Base-by-base conservation (phyloP, 1,284 basidiomycete genomes). In the Rhodofomes roseus region DNA sequence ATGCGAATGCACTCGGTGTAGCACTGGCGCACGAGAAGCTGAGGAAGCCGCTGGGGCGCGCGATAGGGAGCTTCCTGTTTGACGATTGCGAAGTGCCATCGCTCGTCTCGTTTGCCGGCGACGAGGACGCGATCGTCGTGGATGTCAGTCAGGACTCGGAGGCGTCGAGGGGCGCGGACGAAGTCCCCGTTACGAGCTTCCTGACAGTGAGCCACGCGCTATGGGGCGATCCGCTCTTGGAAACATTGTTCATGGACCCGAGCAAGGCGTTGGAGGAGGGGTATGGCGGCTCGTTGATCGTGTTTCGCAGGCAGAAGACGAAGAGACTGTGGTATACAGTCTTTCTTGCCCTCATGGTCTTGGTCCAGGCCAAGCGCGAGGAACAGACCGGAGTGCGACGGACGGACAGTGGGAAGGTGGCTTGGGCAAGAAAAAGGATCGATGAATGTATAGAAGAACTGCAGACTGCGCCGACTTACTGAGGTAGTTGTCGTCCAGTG, bases 151-250 rank as follows among this genome's bases (percentile, higher is more conserved):
- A 73, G 37, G 31, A 34, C n/a, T n/a, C n/a, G n/a, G 65, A 63
- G 8, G 66, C 56, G 1, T 39, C 57, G 1, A 53, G 43, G 7
- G 64, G 61, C 22, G 66, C 66, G 20, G 66, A 67, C 5, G 72
- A 71, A 60, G 59, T 69, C 50, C 60, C 60, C 25, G 67, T 76
- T 25, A 71, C 70, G 41, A 66, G 69, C 12, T 62, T 76, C 23
- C 59, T 66, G 39, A 80, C 77, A 34, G 70, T 87, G 29, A 73
- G 77, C 1, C 81, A 80, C 63, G 83, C 85, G 9, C 62, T 90
- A n/a, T 91, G 86, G 84, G 89, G 87, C 22, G 89, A 91, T 68
- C 89, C 88, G 6, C 71, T 89, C 40, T 75, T 90, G 52, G 89
- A 90, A 68, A 73, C 79, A 9, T 78, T 83, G 64, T 85, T 90